These are phyloP conservation scores for Trypanosoma theileri DNA, from an alignment of 208 protist species.

Conservation along the genomic window DNA sequence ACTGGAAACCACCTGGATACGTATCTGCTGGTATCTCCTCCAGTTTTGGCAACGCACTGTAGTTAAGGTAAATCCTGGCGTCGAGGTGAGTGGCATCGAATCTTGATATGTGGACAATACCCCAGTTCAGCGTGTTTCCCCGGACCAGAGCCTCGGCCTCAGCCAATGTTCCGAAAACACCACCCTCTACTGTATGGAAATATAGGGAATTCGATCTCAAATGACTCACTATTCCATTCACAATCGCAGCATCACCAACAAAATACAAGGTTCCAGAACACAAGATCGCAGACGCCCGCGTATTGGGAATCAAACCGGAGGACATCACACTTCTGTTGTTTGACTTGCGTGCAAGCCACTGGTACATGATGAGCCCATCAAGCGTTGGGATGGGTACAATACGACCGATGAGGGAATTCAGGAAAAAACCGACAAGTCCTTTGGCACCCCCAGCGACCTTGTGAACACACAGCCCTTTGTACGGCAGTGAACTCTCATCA, in stretches of 20 bases:
- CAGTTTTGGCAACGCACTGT: slow-evolving; percentile 41
- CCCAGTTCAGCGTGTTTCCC: slow-evolving; percentile 35
- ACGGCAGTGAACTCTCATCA: too few relatives aligned
- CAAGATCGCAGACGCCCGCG: slow-evolving; percentile 48
- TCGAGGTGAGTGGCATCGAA: slow-evolving; percentile 43
- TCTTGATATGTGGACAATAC: slow-evolving; percentile 34
- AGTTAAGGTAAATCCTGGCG: slow-evolving; percentile 66
- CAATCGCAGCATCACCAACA: too few relatives aligned
- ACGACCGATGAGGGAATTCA: slow-evolving; percentile 21
- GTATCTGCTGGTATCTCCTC: slow-evolving; percentile 30
- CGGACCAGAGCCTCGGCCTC: slow-evolving; percentile 36
- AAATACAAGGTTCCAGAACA: slow-evolving; percentile 62
- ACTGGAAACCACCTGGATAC: slow-evolving; percentile 45
- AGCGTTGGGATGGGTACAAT: slow-evolving; percentile 39
- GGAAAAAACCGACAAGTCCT: slow-evolving; percentile 27
- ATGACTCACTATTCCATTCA: too few relatives aligned
- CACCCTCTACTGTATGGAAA: slow-evolving; percentile 69
- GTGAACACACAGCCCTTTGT: too few relatives aligned
- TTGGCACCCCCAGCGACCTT: too few relatives aligned
- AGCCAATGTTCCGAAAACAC: slow-evolving; percentile 54
- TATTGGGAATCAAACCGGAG: slow-evolving; percentile 36
- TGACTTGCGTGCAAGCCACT: slow-evolving; percentile 61
- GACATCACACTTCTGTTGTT: slow-evolving; percentile 20
- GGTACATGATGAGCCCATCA: slow-evolving; percentile 54
- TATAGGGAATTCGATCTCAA: too few relatives aligned